Evolutionary conservation across 2,329 filamentous ascomycete genomes (phyloP).

Genomic region (Leptodontidium sp.): DNA sequence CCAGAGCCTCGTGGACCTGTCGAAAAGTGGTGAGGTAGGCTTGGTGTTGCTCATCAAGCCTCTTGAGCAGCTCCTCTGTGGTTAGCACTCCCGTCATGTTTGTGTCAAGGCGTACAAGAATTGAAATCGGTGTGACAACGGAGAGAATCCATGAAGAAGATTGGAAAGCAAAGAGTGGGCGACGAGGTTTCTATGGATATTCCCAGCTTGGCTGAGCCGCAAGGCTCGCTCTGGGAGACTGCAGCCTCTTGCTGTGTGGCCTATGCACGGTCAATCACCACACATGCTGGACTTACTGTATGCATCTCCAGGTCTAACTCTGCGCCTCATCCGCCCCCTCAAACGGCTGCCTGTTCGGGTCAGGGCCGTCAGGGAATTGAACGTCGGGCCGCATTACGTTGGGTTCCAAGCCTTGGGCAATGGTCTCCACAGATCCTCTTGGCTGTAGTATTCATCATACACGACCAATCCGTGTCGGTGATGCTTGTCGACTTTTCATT

Average conservation of each 20-base stretch:
- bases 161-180: conserved; percentile 16
- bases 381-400: neutral
- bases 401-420: neutral
- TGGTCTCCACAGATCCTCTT: conserved; percentile 3
- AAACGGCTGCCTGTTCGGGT: conserved; percentile 14
- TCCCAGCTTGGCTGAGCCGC: neutral
- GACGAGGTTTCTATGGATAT: neutral
- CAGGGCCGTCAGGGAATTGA: conserved; percentile 1
- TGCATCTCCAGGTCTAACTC: neutral
- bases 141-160: conserved; percentile 4
- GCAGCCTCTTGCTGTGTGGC: neutral
- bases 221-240: conserved; percentile 8
- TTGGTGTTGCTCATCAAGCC: conserved; percentile 41
- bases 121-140: neutral
- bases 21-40: conserved; percentile 41
- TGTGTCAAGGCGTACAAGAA: neutral
- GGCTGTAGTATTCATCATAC: neutral
- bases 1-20: conserved; percentile 40
- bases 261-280: conserved; percentile 10
- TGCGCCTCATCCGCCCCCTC: conserved; percentile 13
- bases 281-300: conserved; percentile 10
- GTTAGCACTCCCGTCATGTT: conserved; percentile 16
- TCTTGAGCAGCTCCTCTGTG: conserved; percentile 39
- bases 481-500: neutral
- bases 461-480: neutral